Evolutionary conservation across 1,284 basidiomycete species (phyloP), one percentile per base, ranked within the genome.

Genomic region (Sporisorium exsertum): DNA sequence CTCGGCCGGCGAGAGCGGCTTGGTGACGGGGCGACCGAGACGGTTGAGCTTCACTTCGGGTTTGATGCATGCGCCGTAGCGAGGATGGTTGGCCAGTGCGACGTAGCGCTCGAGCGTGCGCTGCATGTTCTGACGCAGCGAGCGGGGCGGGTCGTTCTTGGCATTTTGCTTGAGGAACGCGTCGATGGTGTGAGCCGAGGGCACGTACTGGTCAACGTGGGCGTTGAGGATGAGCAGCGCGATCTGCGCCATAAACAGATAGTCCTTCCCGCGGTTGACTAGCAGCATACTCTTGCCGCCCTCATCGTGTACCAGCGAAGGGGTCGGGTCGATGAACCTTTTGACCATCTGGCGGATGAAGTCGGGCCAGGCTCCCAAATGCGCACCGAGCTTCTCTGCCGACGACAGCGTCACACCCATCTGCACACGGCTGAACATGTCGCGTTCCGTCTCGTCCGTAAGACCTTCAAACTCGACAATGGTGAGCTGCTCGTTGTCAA

Each of bases 351-450:
- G 62, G 20, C 78, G 75, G 56, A 71, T 68, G 24, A 68, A 74
- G 15, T 79, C 78, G 18, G 68, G 63, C 75, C 78, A 77, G 0
- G 47, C 24, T 15, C 78, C 78, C 18, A 75, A 40, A 40, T 70
- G 72, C 9, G 76, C 76, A 47, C 58, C 72, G 8, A 80, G 67
- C 77, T 77, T 80, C 64, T 80, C 78, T 18, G 78, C 78, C 12
- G 73, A 63, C 15, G 78, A 76, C 15, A 80, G 66, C 4, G 73
- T 67, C 10, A 79, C 67, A 22, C 78, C 78, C 76, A 80, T 78
- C 78, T 80, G 78, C 1, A 80, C 78, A 37, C 78, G 61, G 22
- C 65, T 64, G 52, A 80, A 80, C 77, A 80, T 78, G 47, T 80
- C 78, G 6, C 78, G 62, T 63, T 80, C 78, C 33, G 45, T 49